These are phyloP conservation scores for Arthrobotrys iridis DNA, from an alignment of 2,329 filamentous ascomycete genomes.

Conservation along the genomic window DNA sequence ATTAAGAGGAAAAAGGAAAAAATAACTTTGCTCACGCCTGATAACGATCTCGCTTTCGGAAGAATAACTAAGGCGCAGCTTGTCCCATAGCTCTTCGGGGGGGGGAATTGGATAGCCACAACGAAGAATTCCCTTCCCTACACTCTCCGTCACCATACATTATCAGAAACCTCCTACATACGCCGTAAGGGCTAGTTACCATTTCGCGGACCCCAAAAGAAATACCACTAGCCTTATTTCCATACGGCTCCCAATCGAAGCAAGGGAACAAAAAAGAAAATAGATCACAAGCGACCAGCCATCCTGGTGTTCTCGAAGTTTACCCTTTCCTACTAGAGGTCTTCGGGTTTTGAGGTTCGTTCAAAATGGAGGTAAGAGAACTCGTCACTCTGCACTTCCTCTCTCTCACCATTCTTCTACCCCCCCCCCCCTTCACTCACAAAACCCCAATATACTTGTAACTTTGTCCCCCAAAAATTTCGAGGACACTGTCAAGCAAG, in stretches of 20 bases:
- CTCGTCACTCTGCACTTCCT: constrained; percentile 24
- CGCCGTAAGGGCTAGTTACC: constrained; percentile 43
- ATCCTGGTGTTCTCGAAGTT: constrained; percentile 53
- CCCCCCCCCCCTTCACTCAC: constrained; percentile 13
- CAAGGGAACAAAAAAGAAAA: constrained; percentile 46
- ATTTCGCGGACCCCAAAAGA: constrained; percentile 40
- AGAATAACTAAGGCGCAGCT: constrained; percentile 33
- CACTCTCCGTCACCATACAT: constrained; percentile 45
- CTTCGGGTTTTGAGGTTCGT: constrained; percentile 46
- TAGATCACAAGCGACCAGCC: constrained; percentile 33
- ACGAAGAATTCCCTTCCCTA: constrained; percentile 45
- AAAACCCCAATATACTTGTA: constrained; percentile 4
- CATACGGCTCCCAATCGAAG: constrained; percentile 16
- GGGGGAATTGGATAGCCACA: constrained; percentile 47
- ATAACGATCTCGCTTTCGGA: constrained; percentile 48
- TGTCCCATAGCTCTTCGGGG: constrained; percentile 31
- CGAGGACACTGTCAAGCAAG: constrained; percentile 26
- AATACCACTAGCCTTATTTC: constrained; percentile 31
- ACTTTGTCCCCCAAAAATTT: not conserved
- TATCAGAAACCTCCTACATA: constrained; percentile 51
- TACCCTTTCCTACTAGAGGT: constrained; percentile 46
- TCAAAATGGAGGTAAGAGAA: constrained; percentile 54
- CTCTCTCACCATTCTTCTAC: constrained; percentile 3
- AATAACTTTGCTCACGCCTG: constrained; percentile 2
- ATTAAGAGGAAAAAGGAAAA: constrained; percentile 34